phyloP scores from a whole-genome alignment of 306 rosid genomes.

The Vigna unguiculata region DNA sequence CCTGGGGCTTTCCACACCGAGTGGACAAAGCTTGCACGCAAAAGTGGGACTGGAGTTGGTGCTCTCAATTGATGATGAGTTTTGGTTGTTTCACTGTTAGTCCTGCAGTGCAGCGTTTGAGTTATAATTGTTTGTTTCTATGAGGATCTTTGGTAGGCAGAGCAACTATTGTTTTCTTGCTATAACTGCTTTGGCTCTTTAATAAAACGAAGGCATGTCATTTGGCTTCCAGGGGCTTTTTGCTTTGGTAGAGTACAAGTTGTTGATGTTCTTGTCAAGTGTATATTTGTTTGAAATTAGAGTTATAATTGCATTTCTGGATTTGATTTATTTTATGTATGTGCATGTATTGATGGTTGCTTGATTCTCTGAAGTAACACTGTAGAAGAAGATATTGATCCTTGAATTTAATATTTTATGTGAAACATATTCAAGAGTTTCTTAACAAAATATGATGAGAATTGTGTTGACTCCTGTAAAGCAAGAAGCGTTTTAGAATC shows the following conservation, averaged over 20 bases:
- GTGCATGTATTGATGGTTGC: not conserved
- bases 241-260: slow-evolving; percentile 4
- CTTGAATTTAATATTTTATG: not conserved
- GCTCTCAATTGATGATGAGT: slow-evolving; percentile 63
- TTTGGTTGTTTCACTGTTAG: slow-evolving; percentile 43
- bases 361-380: not conserved
- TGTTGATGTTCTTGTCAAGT: slow-evolving; percentile 7
- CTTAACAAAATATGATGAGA: not conserved
- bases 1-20: slow-evolving; percentile 87
- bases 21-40: slow-evolving; percentile 91
- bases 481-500: not conserved
- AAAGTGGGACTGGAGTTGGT: slow-evolving; percentile 62
- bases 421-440: not conserved
- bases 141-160: slow-evolving; percentile 50
- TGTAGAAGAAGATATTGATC: not conserved
- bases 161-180: slow-evolving; percentile 50
- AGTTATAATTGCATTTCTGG: not conserved
- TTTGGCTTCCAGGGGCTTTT: slow-evolving; percentile 13
- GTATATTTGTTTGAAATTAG: not conserved
- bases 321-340: not conserved
- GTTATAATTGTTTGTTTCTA: slow-evolving; percentile 46
- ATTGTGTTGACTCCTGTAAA: not conserved
- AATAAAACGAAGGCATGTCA: slow-evolving; percentile 62
- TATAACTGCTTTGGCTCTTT: slow-evolving; percentile 40
- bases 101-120: slow-evolving; percentile 6